These are phyloP conservation scores for Carallia brachiata DNA, from an alignment of 345 rosid species.

Conservation along the genomic window DNA sequence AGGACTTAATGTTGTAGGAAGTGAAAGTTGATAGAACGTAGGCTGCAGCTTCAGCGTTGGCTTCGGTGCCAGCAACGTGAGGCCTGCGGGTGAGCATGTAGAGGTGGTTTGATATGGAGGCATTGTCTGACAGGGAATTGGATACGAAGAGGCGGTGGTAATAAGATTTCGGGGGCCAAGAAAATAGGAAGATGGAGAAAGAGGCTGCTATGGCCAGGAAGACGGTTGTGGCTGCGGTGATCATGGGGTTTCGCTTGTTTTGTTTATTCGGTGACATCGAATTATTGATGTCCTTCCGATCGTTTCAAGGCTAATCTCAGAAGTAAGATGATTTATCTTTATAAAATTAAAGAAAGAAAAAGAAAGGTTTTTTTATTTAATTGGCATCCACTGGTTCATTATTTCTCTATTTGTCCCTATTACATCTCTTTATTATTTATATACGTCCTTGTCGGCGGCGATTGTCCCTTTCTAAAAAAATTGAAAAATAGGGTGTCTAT, in stretches of 20 bases:
- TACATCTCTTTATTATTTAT: too few relatives aligned
- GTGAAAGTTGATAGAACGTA: constrained; percentile 50
- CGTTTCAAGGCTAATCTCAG: too few relatives aligned
- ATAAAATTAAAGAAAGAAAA: too few relatives aligned
- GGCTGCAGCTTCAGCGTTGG: constrained; percentile 72
- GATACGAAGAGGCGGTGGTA: constrained; percentile 60
- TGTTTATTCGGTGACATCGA: too few relatives aligned
- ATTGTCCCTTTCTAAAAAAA: too few relatives aligned
- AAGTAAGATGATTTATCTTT: too few relatives aligned
- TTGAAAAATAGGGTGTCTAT: too few relatives aligned
- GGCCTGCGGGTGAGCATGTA: constrained; percentile 73
- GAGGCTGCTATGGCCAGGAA: constrained; percentile 40
- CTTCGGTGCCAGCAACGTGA: constrained; percentile 69
- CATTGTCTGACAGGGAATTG: constrained; percentile 53
- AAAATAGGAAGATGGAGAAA: constrained; percentile 34
- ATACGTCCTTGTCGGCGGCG: too few relatives aligned
- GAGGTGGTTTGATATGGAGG: constrained; percentile 59
- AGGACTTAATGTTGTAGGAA: constrained; percentile 42
- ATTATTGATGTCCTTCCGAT: too few relatives aligned
- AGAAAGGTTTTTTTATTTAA: too few relatives aligned
- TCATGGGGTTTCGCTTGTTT: constrained; percentile 12
- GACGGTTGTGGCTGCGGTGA: constrained; percentile 28
- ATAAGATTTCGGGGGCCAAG: constrained; percentile 45
- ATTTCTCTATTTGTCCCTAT: too few relatives aligned
- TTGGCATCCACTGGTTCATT: too few relatives aligned